phyloP scores from a whole-genome alignment of 768 basidiomycete species.

The Amanita rubescens region DNA sequence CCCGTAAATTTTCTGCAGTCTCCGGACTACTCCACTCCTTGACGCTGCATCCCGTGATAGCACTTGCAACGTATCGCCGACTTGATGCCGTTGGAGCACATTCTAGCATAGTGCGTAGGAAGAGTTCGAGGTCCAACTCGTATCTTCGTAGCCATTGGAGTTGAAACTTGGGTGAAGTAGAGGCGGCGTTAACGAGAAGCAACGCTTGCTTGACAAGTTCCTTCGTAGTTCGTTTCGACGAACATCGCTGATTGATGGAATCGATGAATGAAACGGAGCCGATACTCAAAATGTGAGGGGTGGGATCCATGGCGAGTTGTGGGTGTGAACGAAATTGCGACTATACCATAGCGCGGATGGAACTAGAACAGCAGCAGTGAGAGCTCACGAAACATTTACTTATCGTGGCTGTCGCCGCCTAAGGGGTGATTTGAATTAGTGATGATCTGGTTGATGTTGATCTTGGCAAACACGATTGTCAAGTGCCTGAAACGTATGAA shows the following conservation, averaged over 20 bases:
- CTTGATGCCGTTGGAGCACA: conserved; percentile 1
- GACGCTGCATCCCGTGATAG: background rate
- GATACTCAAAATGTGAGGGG: conserved; percentile 1
- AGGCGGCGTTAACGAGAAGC: background rate
- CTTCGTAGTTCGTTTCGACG: conserved; percentile 2
- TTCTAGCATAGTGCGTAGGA: conserved; percentile 1
- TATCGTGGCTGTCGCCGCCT: background rate
- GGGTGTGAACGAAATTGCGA: background rate
- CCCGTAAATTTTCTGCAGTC: conserved; percentile 1
- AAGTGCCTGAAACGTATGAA: background rate
- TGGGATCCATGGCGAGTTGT: background rate
- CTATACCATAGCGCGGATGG: background rate
- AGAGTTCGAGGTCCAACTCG: background rate
- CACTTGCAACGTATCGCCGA: conserved; percentile 5
- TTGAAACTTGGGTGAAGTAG: background rate
- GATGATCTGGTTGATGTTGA: background rate
- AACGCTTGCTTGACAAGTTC: conserved; percentile 3
- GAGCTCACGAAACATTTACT: background rate
- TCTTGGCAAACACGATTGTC: background rate
- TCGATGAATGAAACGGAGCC: conserved; percentile 5
- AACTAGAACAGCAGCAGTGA: background rate
- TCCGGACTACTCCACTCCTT: conserved; percentile 1
- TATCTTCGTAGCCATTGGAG: conserved; percentile 1
- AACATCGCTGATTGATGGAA: conserved; percentile 1
- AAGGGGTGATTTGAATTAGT: conserved; percentile 1